Conservation (phyloP, 768 basidiomycete species). For the Steccherinum ochraceum region DNA sequence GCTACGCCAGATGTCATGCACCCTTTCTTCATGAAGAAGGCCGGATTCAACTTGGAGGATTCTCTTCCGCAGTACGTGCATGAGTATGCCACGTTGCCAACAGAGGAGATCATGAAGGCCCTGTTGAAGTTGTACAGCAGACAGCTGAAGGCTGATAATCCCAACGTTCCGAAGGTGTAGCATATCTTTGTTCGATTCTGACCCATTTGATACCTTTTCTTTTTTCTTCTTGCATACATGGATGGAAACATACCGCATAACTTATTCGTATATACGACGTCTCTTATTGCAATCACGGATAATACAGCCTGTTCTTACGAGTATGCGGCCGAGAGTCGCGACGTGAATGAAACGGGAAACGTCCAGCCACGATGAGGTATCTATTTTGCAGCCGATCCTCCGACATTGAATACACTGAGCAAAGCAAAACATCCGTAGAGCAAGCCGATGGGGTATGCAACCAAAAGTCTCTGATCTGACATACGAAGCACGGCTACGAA, state of each 20-base stretch:
- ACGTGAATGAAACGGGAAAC: no score
- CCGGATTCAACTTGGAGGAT: slow-evolving; percentile 78
- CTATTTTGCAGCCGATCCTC: slow-evolving; percentile 29
- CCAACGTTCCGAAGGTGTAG: not conserved
- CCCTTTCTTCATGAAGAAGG: slow-evolving; percentile 80
- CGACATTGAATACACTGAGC: slow-evolving; percentile 81
- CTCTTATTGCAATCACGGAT: no score
- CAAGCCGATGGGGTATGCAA: slow-evolving; percentile 93
- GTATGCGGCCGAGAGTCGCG: no score
- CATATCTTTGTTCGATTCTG: not conserved
- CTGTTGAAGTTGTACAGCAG: slow-evolving; percentile 71
- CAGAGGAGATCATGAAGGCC: slow-evolving; percentile 81
- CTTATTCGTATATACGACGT: not conserved
- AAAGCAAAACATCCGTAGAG: slow-evolving; percentile 93
- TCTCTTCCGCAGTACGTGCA: slow-evolving; percentile 83
- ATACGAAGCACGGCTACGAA: slow-evolving; percentile 94
- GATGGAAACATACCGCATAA: not conserved
- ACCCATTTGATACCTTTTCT: not conserved
- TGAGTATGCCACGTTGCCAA: slow-evolving; percentile 76
- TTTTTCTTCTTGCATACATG: not conserved
- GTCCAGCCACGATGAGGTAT: no score
- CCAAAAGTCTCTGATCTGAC: slow-evolving; percentile 90
- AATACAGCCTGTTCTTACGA: no score
- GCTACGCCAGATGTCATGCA: slow-evolving; percentile 88
- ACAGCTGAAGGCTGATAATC: slow-evolving; percentile 39